A percentile compares a stretch with the other conserved stretches of the same genome.
Evolutionary conservation across 345 rosid species (phyloP).

Genomic region (Gossypium australe): DNA sequence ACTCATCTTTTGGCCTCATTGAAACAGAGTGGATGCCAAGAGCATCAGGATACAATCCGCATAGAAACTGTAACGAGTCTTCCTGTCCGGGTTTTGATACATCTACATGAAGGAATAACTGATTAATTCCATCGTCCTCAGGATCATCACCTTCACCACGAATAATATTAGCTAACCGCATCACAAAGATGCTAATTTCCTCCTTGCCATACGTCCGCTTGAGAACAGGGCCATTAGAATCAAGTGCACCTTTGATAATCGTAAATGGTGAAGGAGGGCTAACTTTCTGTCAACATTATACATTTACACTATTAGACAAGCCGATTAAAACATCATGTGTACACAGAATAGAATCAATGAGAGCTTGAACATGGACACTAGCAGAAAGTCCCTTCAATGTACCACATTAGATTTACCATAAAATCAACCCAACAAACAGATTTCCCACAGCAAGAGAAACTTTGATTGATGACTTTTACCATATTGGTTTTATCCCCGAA

Average conservation of each 20-base stretch:
- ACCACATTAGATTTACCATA: not conserved
- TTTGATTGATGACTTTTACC: not conserved
- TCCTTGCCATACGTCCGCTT: slow-evolving; percentile 55
- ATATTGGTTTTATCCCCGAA: not conserved
- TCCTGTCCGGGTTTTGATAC: slow-evolving; percentile 67
- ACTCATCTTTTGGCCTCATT: slow-evolving; percentile 58
- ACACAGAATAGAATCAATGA: not conserved
- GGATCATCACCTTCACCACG: slow-evolving; percentile 42
- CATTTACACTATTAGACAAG: not conserved
- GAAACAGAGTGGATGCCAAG: slow-evolving; percentile 86
- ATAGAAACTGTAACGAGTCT: slow-evolving; percentile 68
- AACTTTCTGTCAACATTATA: slow-evolving; percentile 51
- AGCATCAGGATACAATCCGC: slow-evolving; percentile 92
- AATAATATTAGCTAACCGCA: slow-evolving; percentile 48
- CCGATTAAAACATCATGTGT: not conserved
- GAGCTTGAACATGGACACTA: not conserved
- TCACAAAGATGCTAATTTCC: slow-evolving; percentile 60
- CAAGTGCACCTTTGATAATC: slow-evolving; percentile 67
- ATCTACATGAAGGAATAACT: slow-evolving; percentile 78
- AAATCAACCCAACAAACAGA: not conserved
- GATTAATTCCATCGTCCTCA: slow-evolving; percentile 60
- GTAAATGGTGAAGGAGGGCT: slow-evolving; percentile 68
- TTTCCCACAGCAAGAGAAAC: not conserved
- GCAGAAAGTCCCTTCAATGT: not conserved
- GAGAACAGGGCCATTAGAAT: slow-evolving; percentile 65